These are phyloP conservation scores for Pichia pseudocactophila DNA, from an alignment of 805 yeast species.

Conservation along the genomic window DNA sequence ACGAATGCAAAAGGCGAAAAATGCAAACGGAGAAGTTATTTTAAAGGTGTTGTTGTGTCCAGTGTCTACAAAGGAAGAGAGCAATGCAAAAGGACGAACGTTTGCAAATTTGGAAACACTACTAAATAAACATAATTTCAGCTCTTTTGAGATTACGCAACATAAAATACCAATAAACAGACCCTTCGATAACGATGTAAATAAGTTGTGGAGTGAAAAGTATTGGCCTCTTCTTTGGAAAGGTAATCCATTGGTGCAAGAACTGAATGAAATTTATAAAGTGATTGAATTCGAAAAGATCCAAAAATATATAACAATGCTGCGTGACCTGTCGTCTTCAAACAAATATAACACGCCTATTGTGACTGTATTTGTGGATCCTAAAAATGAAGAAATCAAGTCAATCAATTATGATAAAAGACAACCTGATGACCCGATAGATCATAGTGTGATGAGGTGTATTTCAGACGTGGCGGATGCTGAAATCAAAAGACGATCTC, in stretches of 20 bases:
- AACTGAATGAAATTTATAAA: constrained; percentile 37
- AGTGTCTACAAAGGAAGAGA: constrained; percentile 21
- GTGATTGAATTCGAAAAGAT: constrained; percentile 38
- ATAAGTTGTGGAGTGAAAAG: constrained; percentile 51
- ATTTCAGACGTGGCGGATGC: constrained; percentile 52
- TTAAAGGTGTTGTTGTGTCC: constrained; percentile 40
- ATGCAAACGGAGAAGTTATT: constrained; percentile 9
- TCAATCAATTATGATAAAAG: constrained; percentile 35
- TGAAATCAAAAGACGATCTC: constrained; percentile 37
- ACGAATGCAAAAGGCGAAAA: constrained; percentile 32
- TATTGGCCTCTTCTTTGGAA: constrained; percentile 93
- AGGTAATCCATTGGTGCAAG: constrained; percentile 78
- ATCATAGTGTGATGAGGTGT: constrained; percentile 71
- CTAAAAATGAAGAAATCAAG: constrained; percentile 33
- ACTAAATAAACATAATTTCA: too few species aligned
- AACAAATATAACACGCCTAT: constrained; percentile 31
- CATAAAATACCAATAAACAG: constrained; percentile 45
- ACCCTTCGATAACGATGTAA: constrained; percentile 67
- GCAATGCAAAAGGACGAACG: too few species aligned
- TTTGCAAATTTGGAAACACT: too few species aligned
- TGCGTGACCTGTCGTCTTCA: constrained; percentile 16
- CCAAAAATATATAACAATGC: constrained; percentile 21
- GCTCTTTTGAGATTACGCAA: background rate
- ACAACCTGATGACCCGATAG: constrained; percentile 38
- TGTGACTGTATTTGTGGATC: constrained; percentile 58